A percentile compares a stretch with the other conserved stretches of the same genome.
These are phyloP conservation scores for Microdochium bolleyi DNA, from an alignment of 2,329 filamentous ascomycete genomes.

Conservation along the genomic window DNA sequence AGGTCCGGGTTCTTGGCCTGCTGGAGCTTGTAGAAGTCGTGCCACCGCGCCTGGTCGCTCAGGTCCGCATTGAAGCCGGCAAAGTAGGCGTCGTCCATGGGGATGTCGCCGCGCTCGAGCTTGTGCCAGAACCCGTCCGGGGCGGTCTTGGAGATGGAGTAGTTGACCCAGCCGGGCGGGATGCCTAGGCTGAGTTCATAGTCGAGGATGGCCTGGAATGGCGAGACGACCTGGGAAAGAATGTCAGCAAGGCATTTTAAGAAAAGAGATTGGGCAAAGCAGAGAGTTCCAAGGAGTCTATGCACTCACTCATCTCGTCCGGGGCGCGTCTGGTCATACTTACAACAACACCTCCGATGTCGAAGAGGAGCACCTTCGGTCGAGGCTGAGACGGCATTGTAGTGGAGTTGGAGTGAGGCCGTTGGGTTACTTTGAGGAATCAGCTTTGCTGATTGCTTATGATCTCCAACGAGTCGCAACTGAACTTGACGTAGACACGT, in stretches of 20 bases:
- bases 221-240: slow-evolving; percentile 67
- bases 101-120: slow-evolving; percentile 76
- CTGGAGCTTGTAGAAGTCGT: slow-evolving; percentile 46
- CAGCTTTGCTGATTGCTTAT: no score
- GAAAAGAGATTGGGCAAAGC: neutral
- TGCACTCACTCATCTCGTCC: slow-evolving; percentile 4
- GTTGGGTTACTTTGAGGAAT: no score
- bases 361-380: slow-evolving; percentile 78
- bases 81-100: slow-evolving; percentile 70
- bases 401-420: neutral
- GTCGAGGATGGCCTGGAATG: slow-evolving; percentile 87
- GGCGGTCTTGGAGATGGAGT: slow-evolving; percentile 71
- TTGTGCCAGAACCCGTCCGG: slow-evolving; percentile 82
- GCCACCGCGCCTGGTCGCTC: slow-evolving; percentile 59
- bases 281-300: no score
- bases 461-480: no score
- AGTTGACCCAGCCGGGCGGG: slow-evolving; percentile 85
- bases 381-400: slow-evolving; percentile 35
- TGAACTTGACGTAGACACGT: no score
- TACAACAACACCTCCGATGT: slow-evolving; percentile 96
- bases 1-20: slow-evolving; percentile 31
- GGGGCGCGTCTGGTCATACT: slow-evolving; percentile 31
- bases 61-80: slow-evolving; percentile 68
- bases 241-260: neutral
- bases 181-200: slow-evolving; percentile 74